Base-by-base conservation (phyloP, 768 basidiomycete species). In the Tylopilus rubrobrunneus region DNA sequence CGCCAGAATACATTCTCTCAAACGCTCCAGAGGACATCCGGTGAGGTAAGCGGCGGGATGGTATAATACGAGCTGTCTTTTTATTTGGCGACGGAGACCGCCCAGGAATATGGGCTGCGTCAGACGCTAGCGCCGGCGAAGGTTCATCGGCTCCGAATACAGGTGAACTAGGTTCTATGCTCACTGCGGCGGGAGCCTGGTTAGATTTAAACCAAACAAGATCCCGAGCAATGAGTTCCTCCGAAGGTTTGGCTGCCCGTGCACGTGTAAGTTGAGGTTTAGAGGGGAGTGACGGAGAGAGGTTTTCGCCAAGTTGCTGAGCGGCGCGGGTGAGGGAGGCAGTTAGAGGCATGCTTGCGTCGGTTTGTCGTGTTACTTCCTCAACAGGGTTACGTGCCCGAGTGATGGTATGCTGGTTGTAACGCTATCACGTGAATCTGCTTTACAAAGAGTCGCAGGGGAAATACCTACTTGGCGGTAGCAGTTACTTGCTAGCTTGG, bases 261-360 rank as follows among this genome's bases (percentile, higher is more conserved):
- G 36, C 29, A 25, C 68, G 68, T 43, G 59, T 70, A 12, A 68
- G 68, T 4, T 70, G 64, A 37, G 62, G 70, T 21, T 59, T 69
- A 14, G 47, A 28, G 7, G 48, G 12, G 31, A 50, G 33, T 8
- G 52, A 15, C 9, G 56, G 9, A 2, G 58, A 40, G 17, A 28
- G 14, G 7, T 19, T 42, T 53, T 28, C 51, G 7, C 31, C 17
- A 3, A n/a, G 43, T 25, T 43, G 40, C 3, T 52, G 50, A 4
- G 46, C 29, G 25, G 5, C 5, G 48, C 27, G 50, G 15, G 21
- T 36, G 6, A 49, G 40, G 15, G 53, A 49, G 4, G 56, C 45
- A 7, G 19, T 7, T 15, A 28, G 36, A 28, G 47, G 14, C 8
- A 40, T 25, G 29, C n/a, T 34, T 10, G 45, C 15, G n/a, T 49